These are phyloP conservation scores for Abelmoschus esculentus DNA, from an alignment of 345 rosid genomes.

Conservation along the genomic window DNA sequence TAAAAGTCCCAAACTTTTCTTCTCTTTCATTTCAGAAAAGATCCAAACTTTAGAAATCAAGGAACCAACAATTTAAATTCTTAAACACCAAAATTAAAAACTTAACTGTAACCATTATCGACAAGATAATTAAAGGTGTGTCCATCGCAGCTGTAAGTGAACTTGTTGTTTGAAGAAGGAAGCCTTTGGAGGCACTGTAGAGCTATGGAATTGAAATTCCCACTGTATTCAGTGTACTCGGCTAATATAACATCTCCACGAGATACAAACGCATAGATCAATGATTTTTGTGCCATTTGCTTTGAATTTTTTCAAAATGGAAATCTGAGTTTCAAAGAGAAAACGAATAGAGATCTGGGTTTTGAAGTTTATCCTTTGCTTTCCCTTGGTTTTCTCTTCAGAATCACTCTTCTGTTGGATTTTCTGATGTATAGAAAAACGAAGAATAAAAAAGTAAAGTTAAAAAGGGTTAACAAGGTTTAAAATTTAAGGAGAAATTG, in stretches of 20 bases:
- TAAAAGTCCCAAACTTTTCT: background rate
- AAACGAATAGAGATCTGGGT: conserved; percentile 13
- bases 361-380: background rate
- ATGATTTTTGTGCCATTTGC: conserved; percentile 24
- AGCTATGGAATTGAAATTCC: conserved; percentile 36
- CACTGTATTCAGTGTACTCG: conserved; percentile 33
- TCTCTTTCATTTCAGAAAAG: background rate
- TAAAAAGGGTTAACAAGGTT: conserved; percentile 6
- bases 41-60: background rate
- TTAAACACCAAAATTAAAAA: background rate
- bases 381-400: conserved; percentile 1
- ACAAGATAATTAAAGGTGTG: conserved; percentile 37
- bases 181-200: conserved; percentile 38
- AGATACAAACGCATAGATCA: conserved; percentile 32
- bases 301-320: background rate
- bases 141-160: conserved; percentile 36
- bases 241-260: conserved; percentile 27
- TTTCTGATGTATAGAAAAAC: background rate
- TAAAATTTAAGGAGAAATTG: background rate
- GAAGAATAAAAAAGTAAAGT: background rate
- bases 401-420: background rate
- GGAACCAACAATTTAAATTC: background rate
- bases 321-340: conserved; percentile 3
- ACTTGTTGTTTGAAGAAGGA: conserved; percentile 34
- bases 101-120: conserved; percentile 31